These are phyloP conservation scores for Candida rishiriensis DNA, from an alignment of 805 yeast genomes.

Conservation along the genomic window DNA sequence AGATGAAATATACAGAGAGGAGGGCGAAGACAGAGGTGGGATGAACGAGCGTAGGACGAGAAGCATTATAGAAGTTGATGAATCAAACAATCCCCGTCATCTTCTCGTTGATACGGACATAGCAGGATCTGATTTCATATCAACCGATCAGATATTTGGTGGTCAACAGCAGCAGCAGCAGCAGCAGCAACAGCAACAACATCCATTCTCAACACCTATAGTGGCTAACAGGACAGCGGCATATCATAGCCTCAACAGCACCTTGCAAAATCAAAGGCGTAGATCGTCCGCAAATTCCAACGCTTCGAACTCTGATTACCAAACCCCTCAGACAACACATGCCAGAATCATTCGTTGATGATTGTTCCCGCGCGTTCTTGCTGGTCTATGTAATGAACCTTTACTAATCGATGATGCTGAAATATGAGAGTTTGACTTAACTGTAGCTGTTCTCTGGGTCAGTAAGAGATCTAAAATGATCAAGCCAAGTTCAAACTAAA, in stretches of 20 bases:
- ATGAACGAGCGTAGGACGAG: too few species aligned
- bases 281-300: conserved; percentile 8
- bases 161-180: not conserved
- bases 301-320: conserved; percentile 4
- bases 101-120: conserved; percentile 6
- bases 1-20: not conserved
- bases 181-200: conserved; percentile 2
- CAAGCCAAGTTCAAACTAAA: too few species aligned
- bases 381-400: too few species aligned
- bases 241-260: conserved; percentile 8
- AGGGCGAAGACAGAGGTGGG: too few species aligned
- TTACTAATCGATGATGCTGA: too few species aligned
- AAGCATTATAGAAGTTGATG: not conserved
- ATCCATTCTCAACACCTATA: conserved; percentile 17
- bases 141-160: not conserved
- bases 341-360: conserved; percentile 19
- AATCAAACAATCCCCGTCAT: conserved; percentile 1
- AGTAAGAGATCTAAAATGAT: too few species aligned
- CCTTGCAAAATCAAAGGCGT: conserved; percentile 9
- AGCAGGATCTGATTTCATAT: not conserved
- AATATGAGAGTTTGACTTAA: too few species aligned
- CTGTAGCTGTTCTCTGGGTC: too few species aligned
- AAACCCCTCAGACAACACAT: conserved; percentile 16
- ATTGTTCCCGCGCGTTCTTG: not conserved
- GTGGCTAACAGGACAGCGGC: conserved; percentile 14